These are phyloP conservation scores for Primulina eburnea DNA, from an alignment of 257 asterid genomes.

Conservation along the genomic window DNA sequence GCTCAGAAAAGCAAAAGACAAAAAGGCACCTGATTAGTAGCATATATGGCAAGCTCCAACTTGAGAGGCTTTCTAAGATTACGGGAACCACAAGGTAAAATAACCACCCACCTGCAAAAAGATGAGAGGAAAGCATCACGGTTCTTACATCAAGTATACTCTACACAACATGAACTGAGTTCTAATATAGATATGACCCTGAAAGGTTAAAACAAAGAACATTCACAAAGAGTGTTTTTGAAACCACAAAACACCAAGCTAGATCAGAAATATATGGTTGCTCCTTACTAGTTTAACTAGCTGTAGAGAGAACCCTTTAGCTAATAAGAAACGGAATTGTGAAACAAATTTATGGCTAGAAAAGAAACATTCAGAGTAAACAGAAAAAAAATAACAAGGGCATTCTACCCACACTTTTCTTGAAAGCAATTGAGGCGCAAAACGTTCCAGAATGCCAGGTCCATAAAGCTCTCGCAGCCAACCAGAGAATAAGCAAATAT, in stretches of 20 bases:
- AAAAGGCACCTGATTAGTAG: slow-evolving; percentile 53
- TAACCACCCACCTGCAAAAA: slow-evolving; percentile 77
- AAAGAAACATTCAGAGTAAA: slow-evolving; percentile 3
- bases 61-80: slow-evolving; percentile 66
- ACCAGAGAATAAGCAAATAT: slow-evolving; percentile 87
- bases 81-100: slow-evolving; percentile 81
- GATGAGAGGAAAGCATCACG: slow-evolving; percentile 10
- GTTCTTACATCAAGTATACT: neutral
- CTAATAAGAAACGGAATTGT: neutral
- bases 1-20: slow-evolving; percentile 4
- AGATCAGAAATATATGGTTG: no score
- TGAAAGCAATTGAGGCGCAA: slow-evolving; percentile 82
- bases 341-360: neutral
- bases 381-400: slow-evolving; percentile 8
- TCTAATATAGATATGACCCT: neutral
- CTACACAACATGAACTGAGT: neutral
- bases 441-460: slow-evolving; percentile 74
- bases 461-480: slow-evolving; percentile 82
- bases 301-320: neutral
- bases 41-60: slow-evolving; percentile 88
- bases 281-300: neutral
- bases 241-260: neutral
- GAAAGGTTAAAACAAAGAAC: neutral
- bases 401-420: slow-evolving; percentile 77
- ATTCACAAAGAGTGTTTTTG: neutral